Conservation (phyloP, 108 stramenopile species). For the Parmales sp. region DNA sequence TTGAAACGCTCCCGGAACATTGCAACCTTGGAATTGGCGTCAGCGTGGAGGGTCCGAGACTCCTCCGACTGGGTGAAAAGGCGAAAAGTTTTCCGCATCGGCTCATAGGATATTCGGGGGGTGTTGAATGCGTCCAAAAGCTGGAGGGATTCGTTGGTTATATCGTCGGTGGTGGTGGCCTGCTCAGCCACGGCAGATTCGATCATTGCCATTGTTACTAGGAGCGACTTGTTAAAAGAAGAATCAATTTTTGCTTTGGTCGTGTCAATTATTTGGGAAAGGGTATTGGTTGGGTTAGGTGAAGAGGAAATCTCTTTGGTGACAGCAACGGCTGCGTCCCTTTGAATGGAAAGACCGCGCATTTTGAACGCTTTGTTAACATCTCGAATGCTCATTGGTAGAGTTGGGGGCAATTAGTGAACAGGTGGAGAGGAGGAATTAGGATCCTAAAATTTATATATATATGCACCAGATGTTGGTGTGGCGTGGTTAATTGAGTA, state of each 20-base stretch:
- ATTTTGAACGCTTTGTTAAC: constrained; percentile 46
- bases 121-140: constrained; percentile 35
- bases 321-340: constrained; percentile 37
- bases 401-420: no score
- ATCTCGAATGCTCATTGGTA: no score
- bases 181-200: constrained; percentile 37
- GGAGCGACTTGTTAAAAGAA: constrained; percentile 23
- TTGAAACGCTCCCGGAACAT: constrained; percentile 64
- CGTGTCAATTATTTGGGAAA: constrained; percentile 18
- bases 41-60: not conserved
- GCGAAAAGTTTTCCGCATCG: constrained; percentile 35
- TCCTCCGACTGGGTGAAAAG: constrained; percentile 5
- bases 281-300: constrained; percentile 6
- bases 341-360: constrained; percentile 39
- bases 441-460: no score
- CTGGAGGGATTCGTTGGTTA: constrained; percentile 22
- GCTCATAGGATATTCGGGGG: constrained; percentile 33
- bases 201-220: constrained; percentile 32
- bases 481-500: no score
- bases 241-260: constrained; percentile 28
- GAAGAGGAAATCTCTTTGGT: constrained; percentile 11
- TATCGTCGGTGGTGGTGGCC: constrained; percentile 21
- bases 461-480: no score
- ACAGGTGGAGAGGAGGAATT: no score
- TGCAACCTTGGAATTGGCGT: constrained; percentile 22